A percentile compares a stretch with the other conserved stretches of the same genome.
phyloP scores from a whole-genome alignment of 257 asterid species.

The Petunia secreta region DNA sequence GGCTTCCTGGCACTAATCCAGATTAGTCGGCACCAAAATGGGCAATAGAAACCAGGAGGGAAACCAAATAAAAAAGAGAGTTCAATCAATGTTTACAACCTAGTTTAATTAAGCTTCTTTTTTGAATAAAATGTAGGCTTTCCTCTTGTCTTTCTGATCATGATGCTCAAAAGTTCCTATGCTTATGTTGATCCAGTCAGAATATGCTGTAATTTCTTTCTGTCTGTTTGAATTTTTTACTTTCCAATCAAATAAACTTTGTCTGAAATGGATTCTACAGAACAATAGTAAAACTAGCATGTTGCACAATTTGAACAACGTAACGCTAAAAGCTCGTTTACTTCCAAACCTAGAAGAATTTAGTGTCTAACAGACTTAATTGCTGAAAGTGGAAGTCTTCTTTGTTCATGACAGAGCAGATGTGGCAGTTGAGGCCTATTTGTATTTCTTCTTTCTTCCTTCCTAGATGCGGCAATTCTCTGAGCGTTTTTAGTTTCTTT shows the following conservation, averaged over 20 bases:
- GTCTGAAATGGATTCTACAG: background rate
- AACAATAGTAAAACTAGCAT: background rate
- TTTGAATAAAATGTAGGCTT: background rate
- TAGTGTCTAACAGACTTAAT: background rate
- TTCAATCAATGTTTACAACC: background rate
- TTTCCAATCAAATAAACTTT: background rate
- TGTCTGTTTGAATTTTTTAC: background rate
- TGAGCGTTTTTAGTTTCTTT: constrained; percentile 18
- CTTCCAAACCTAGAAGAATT: background rate
- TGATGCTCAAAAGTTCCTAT: background rate
- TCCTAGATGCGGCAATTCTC: constrained; percentile 36
- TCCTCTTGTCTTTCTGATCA: background rate
- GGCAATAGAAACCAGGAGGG: too few relatives aligned
- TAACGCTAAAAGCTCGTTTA: constrained; percentile 1
- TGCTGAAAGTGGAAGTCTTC: background rate
- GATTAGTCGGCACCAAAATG: too few relatives aligned
- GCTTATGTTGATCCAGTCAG: background rate
- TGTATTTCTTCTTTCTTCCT: background rate
- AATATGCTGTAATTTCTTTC: background rate
- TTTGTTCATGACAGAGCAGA: constrained; percentile 12
- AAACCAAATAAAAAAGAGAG: too few relatives aligned
- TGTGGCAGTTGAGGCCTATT: background rate
- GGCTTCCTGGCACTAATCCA: too few relatives aligned
- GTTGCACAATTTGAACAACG: background rate
- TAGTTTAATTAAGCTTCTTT: background rate